phyloP scores from a whole-genome alignment of 345 rosid species.

The Brassica rapa region DNA sequence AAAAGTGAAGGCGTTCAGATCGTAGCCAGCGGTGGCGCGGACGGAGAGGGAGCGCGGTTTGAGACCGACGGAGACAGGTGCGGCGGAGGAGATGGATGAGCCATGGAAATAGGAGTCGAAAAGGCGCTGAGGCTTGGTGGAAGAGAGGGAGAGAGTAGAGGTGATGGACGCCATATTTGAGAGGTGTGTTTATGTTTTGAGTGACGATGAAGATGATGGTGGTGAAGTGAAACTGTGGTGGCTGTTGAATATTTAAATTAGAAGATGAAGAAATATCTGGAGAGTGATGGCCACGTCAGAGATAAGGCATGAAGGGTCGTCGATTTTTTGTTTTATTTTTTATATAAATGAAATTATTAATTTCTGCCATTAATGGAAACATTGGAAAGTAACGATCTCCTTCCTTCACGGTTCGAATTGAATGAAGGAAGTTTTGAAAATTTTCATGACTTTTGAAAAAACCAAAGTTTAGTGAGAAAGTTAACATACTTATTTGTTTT shows the following conservation, averaged over 20 bases:
- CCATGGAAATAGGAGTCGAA: constrained; percentile 57
- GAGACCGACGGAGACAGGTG: constrained; percentile 36
- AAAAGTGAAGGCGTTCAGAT: constrained; percentile 58
- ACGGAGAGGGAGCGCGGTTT: constrained; percentile 38
- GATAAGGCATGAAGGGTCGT: constrained; percentile 52
- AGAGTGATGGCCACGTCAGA: constrained; percentile 40
- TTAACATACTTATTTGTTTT: neutral
- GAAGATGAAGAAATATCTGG: constrained; percentile 8
- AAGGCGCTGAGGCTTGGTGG: constrained; percentile 43
- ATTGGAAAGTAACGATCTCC: constrained; percentile 12
- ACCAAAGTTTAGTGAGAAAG: neutral
- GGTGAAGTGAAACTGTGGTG: constrained; percentile 12
- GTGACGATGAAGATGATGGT: neutral
- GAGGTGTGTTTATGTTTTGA: neutral
- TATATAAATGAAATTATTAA: neutral
- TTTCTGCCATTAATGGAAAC: constrained; percentile 21
- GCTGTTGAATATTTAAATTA: constrained; percentile 27
- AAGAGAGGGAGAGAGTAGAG: constrained; percentile 48
- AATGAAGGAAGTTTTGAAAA: neutral
- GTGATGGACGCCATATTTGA: constrained; percentile 48
- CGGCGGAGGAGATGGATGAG: constrained; percentile 36
- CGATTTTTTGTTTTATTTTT: constrained; percentile 6
- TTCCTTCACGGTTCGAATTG: constrained; percentile 13
- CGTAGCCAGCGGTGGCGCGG: constrained; percentile 47
- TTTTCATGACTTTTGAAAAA: neutral